These are phyloP conservation scores for Botryotinia calthae DNA, from an alignment of 2,329 filamentous ascomycete genomes.

Conservation along the genomic window DNA sequence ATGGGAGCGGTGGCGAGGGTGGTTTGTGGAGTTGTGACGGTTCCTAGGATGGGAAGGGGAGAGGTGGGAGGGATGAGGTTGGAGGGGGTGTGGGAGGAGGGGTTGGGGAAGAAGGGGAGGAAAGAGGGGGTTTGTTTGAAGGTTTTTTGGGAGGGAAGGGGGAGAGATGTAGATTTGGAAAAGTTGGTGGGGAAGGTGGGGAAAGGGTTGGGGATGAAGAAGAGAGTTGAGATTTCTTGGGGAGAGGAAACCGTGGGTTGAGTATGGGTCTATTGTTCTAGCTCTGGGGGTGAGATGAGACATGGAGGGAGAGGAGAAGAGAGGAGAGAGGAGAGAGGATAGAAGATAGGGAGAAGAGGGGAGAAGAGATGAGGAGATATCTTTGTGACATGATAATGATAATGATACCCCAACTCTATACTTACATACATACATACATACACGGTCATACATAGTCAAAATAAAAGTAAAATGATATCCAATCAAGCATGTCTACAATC, in stretches of 20 bases:
- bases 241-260: background rate
- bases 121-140: constrained; percentile 11
- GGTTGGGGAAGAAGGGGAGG: constrained; percentile 2
- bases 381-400: background rate
- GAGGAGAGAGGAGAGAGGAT: background rate
- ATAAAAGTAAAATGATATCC: background rate
- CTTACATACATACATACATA: background rate
- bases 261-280: background rate
- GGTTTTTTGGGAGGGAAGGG: background rate
- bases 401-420: background rate
- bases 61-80: background rate
- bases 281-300: background rate
- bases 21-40: background rate
- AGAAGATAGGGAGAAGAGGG: too few species aligned
- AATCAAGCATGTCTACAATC: background rate
- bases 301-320: background rate
- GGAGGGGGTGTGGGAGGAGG: background rate
- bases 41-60: too few species aligned
- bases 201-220: background rate
- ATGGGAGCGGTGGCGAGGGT: constrained; percentile 28
- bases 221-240: background rate
- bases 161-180: background rate
- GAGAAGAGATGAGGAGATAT: background rate
- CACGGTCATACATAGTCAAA: background rate
- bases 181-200: background rate